phyloP scores from a whole-genome alignment of 331 rosid species.

The Prunus yedoensis region DNA sequence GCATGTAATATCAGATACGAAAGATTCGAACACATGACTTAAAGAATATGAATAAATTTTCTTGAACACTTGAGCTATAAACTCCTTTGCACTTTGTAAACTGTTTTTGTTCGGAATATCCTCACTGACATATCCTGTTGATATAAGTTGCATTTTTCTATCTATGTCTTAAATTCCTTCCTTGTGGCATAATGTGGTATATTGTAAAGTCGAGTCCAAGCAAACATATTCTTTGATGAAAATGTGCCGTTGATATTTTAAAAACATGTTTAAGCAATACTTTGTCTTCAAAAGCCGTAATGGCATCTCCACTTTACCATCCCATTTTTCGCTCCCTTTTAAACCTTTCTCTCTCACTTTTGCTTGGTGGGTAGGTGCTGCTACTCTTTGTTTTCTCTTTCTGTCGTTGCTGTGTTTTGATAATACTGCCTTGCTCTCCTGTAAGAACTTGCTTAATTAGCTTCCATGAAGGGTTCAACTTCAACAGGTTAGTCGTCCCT shows the following conservation, averaged over 20 bases:
- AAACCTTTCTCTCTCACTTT: not conserved
- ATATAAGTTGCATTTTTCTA: too few species aligned
- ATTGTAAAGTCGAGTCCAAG: not conserved
- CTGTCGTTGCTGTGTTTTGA: not conserved
- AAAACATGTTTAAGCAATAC: conserved; percentile 3
- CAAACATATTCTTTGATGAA: not conserved
- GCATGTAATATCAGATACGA: too few species aligned
- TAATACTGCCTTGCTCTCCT: not conserved
- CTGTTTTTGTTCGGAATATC: too few species aligned
- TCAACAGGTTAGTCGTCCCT: conserved; percentile 12
- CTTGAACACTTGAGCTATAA: too few species aligned
- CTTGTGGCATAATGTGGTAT: not conserved
- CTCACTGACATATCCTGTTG: too few species aligned
- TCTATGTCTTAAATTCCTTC: too few species aligned
- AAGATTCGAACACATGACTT: too few species aligned
- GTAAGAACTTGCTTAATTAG: not conserved
- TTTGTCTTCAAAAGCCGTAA: conserved; percentile 19
- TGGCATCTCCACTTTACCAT: conserved; percentile 44
- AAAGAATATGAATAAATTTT: too few species aligned
- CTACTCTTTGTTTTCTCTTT: not conserved
- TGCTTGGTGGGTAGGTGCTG: not conserved
- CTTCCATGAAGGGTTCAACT: conserved; percentile 24
- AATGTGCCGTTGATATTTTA: not conserved
- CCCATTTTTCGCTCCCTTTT: not conserved
- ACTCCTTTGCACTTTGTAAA: too few species aligned